Evolutionary conservation across 345 rosid genomes (phyloP), one percentile per base, ranked within the genome.

Genomic region (Eucalyptus camaldulensis): DNA sequence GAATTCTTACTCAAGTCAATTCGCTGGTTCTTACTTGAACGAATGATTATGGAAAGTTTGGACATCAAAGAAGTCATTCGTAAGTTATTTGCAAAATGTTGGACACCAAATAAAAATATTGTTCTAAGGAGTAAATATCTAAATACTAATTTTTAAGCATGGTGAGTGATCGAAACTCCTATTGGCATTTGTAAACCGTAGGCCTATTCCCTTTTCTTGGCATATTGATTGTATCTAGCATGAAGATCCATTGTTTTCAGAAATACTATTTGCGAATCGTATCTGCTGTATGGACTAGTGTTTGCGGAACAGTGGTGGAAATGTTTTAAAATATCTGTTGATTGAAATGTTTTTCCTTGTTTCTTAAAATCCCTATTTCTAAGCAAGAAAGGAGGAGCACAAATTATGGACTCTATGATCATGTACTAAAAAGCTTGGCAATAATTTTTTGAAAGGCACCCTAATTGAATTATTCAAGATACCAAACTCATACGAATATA

Each of bases 11-110:
- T 16, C 12, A 6, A 31, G 13, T 69, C 37, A 33, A n/a, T 29
- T 65, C 1, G 19, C 33, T 1, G 5, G 0, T 8, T 29, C 0
- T 65, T 0, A 29, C 37, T 65, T 65, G 0, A 67, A 31, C 0
- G 80, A 31, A 16, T 67, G 21, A 31, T 33, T 8, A 31, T 31
- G 43, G 5, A 31, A 67, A 31, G 43, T 67, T 31, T 67, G 19
- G 21, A 67, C 6, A 67, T 67, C 76, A 15, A 67, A 67, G 37
- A 13, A 15, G 16, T 1, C 6, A 10, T 4, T 65, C 80, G 22
- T 69, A 69, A 33, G 13, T 69, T 69, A 69, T 33, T 69, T 33
- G 13, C 44, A 69, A 33, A 31, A 69, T 33, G 21, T 33, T 1
- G 43, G 43, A 40, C 4, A 10, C 7, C 19, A 0, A 0, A 15